Conservation (phyloP, 352 stramenopile species). For the Globisporangium ultimum region DNA sequence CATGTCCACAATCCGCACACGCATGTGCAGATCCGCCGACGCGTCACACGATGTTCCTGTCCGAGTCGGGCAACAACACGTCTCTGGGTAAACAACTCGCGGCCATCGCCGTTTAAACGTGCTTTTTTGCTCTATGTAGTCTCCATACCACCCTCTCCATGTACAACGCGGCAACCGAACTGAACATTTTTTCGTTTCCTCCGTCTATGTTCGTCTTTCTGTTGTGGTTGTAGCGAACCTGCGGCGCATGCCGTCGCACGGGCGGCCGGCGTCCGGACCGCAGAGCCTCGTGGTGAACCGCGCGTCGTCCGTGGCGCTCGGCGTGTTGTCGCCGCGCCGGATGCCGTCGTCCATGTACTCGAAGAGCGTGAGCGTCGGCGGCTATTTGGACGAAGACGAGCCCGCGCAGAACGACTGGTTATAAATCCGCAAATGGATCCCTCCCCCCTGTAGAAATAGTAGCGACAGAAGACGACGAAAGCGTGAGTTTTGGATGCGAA, state of each 20-base stretch:
- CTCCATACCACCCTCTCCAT: conserved; percentile 1
- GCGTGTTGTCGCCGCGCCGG: conserved; percentile 31
- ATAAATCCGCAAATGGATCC: conserved; percentile 29
- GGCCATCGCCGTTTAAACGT: background rate
- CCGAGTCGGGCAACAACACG: conserved; percentile 27
- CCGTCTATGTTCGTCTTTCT: conserved; percentile 4
- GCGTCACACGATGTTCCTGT: conserved; percentile 46
- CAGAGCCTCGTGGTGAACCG: conserved; percentile 48
- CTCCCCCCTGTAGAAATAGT: conserved; percentile 10
- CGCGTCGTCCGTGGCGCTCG: conserved; percentile 43
- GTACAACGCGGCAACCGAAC: conserved; percentile 22
- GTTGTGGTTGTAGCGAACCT: conserved; percentile 40
- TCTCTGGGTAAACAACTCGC: conserved; percentile 25
- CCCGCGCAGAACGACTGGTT: conserved; percentile 74
- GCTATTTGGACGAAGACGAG: conserved; percentile 62
- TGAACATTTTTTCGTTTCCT: conserved; percentile 8
- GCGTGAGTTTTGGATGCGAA: background rate
- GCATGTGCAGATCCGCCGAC: conserved; percentile 22
- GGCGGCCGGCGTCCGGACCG: conserved; percentile 28
- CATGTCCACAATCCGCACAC: no score
- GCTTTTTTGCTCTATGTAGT: conserved; percentile 13
- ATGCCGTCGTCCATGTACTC: conserved; percentile 40
- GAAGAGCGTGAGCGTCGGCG: conserved; percentile 71
- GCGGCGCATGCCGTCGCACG: conserved; percentile 44
- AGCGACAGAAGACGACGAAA: background rate